Base-by-base conservation (phyloP, 2,329 filamentous ascomycete genomes). In the Ophiostoma triangulosporum region DNA sequence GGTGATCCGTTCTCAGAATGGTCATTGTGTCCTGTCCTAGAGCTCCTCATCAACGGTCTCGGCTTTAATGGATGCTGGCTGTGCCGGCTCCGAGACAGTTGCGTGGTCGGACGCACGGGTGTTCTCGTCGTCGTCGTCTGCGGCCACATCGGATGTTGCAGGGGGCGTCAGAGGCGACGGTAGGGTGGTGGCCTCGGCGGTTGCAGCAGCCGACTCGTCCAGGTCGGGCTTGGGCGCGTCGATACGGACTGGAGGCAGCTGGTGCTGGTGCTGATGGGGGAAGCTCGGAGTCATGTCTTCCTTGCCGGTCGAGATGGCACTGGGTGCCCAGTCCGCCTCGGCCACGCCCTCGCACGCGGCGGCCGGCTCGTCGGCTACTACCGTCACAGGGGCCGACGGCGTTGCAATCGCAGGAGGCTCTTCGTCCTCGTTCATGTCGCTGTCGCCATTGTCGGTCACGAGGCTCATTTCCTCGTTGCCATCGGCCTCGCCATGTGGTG, bases 391-490 rank as follows among this genome's bases (percentile, higher is more conserved):
- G 9, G 31, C 26, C 2, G 53, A 38, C 1, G 59, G 59, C 22
- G 59, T 59, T n/a, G 55, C 38, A 35, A 59, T 50, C 1, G 55
- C 43, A 22, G 51, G 57, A 1, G 48, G 56, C 12, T 56, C 57
- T 32, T 57, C 57, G 48, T 54, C 54, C 12, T 57, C 57, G 51
- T 55, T 53, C n/a, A 57, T 48, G 17, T 59, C 58, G 53, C 57
- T 57, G 26, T 58, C 57, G 45, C 57, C 58, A n/a, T 58, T 58
- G 55, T 59, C 58, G 1, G 58, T 58, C 29, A 59, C 58, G 1
- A 59, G 56, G 35, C 58, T 59, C 53, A 59, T 48, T 20, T 48
- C 46, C 46, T 57, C 11, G 56, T 27, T 46, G 9, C 31, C 48
- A n/a, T 54, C 56, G 2, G 43, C 27, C 27, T 31, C 53, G 20